Conservation (phyloP, 2,329 filamentous ascomycete species). For the Dactylellina leptospora region DNA sequence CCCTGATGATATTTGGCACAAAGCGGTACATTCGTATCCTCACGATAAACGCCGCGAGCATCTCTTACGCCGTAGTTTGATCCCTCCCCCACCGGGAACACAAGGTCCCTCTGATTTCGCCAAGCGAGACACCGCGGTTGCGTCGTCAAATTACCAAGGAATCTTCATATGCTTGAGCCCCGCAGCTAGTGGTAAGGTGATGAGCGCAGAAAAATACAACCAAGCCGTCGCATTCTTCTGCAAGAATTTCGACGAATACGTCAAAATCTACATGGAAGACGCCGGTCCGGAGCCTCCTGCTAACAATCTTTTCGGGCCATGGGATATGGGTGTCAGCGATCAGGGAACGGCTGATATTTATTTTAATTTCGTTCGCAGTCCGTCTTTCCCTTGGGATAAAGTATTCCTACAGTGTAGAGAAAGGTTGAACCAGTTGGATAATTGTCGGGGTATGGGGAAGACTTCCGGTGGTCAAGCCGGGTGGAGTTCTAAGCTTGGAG, state of each 20-base stretch:
- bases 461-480: conserved; percentile 7
- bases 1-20: conserved; percentile 34
- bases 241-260: conserved; percentile 11
- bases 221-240: not conserved
- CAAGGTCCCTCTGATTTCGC: not conserved
- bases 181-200: not conserved
- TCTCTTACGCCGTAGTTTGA: conserved; percentile 5
- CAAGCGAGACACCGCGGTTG: not conserved
- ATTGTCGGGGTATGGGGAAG: not conserved
- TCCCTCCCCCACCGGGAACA: conserved; percentile 1
- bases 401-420: conserved; percentile 14
- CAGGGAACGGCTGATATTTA: conserved; percentile 10
- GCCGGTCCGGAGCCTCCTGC: conserved; percentile 2
- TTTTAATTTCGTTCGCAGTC: not conserved
- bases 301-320: conserved; percentile 4
- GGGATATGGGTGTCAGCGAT: not conserved
- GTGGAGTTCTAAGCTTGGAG: conserved; percentile 18
- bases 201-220: not conserved
- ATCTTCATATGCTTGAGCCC: not conserved
- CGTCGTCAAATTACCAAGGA: not conserved
- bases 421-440: not conserved
- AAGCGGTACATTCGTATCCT: conserved; percentile 14
- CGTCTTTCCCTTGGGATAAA: conserved; percentile 23
- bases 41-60: conserved; percentile 25
- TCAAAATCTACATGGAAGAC: conserved; percentile 17